These are phyloP conservation scores for Pythium angustatum DNA, from an alignment of 352 stramenopile species.

Conservation along the genomic window DNA sequence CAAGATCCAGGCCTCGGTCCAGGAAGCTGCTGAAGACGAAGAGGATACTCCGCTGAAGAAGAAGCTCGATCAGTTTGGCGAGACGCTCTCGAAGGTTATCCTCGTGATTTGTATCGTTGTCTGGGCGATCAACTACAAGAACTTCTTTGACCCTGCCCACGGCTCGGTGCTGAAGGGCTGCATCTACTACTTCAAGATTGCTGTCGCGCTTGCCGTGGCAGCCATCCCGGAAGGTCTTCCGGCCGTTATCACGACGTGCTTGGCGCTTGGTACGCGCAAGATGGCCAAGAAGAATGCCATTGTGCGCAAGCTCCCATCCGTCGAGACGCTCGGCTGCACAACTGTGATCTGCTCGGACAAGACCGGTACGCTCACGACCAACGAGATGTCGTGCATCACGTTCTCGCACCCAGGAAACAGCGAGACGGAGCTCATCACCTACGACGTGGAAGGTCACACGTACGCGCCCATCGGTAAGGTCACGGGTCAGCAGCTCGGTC, in stretches of 20 bases:
- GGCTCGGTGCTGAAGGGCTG: slow-evolving; percentile 93
- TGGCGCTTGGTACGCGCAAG: slow-evolving; percentile 93
- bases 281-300: slow-evolving; percentile 99
- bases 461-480: slow-evolving; percentile 91
- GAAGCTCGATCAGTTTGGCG: slow-evolving; percentile 98
- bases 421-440: slow-evolving; percentile 85
- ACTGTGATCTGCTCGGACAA: slow-evolving; percentile 94
- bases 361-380: slow-evolving; percentile 97
- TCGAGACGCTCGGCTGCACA: slow-evolving; percentile 98
- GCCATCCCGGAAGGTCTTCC: slow-evolving; percentile 99
- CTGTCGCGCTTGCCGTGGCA: slow-evolving; percentile 97
- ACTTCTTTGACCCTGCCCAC: slow-evolving; percentile 92
- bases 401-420: slow-evolving; percentile 68
- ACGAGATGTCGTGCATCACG: slow-evolving; percentile 95
- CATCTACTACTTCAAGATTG: slow-evolving; percentile 99
- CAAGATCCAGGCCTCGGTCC: slow-evolving; percentile 95
- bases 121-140: slow-evolving; percentile 97
- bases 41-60: slow-evolving; percentile 96
- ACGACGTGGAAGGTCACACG: slow-evolving; percentile 92
- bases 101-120: slow-evolving; percentile 97
- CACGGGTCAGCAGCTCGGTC: slow-evolving; percentile 40
- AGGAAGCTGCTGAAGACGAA: slow-evolving; percentile 92
- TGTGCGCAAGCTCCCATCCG: slow-evolving; percentile 96
- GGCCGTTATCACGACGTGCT: slow-evolving; percentile 97
- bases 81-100: slow-evolving; percentile 96